Evolutionary conservation across 805 yeast genomes (phyloP), one percentile per base, ranked within the genome.

Genomic region (Yueomyces sinensis): DNA sequence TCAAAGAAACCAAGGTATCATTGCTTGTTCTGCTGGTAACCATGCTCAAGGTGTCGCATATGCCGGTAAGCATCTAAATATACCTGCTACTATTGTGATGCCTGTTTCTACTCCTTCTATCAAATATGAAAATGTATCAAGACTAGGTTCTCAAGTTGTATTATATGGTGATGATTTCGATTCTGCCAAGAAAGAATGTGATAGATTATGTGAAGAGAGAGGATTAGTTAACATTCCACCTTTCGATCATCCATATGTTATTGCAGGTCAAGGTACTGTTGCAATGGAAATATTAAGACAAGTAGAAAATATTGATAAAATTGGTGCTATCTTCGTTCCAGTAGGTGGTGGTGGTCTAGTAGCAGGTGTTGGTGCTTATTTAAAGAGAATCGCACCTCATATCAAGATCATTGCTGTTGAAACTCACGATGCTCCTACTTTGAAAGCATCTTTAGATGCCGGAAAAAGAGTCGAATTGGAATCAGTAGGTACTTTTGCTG

Each of bases 11-110:
- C 83, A 55, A 66, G 99, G 99, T 47, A 96, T 91, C 36, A 81
- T 93, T 53, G 96, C 97, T 0, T 91, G 97, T 50, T 84, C 96
- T 22, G 99, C 99, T 4, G 99, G 99, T 25, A 91, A 91, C 58
- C 99, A 91, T 49, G 99, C 99, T 1, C 99, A 91, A 56, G 99
- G 99, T 45, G 97, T 91, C 13, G 98, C 98, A 0, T 89, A 61
- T 54, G 80, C 94, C 17, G 95, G 97, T 4, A 75, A 74, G 40
- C 74, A 78, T 39, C 64, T 91, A 50, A 79, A 78, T 19, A 84
- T 91, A 35, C 91, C 95, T 3, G 89, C 97, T 4, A 89, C 96
- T 4, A 91, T 91, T 35, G 97, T 91, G 31, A 91, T 91, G 99
- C 99, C 99, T 3, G 76, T 83, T 3, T 89, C 93, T 3, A 91